Percentiles rank a stretch among this genome's conserved stretches.
Conservation (phyloP, 2,329 filamentous ascomycete species). For the Alternaria longipes region DNA sequence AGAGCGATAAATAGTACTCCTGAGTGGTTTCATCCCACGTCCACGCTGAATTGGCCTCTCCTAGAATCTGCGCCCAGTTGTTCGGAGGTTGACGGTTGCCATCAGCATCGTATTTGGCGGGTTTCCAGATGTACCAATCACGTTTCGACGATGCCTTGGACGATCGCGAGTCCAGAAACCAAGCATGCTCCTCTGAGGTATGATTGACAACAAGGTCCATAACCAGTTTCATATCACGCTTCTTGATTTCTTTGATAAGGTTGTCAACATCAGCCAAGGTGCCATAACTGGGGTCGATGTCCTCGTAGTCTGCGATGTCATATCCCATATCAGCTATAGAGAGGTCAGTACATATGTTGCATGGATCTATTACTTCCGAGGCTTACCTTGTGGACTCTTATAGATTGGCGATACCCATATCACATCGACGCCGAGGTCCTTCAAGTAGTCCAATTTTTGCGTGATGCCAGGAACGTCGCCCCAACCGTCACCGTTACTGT, state of each 20-base stretch:
- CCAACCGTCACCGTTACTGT: slow-evolving; percentile 64
- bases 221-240: slow-evolving; percentile 50
- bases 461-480: slow-evolving; percentile 68
- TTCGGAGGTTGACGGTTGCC: slow-evolving; percentile 75
- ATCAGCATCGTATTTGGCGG: slow-evolving; percentile 57
- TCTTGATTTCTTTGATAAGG: slow-evolving; percentile 49
- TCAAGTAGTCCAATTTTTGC: slow-evolving; percentile 64
- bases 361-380: not conserved
- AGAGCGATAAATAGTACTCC: slow-evolving; percentile 82
- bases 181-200: slow-evolving; percentile 58
- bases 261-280: slow-evolving; percentile 52
- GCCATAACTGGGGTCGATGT: slow-evolving; percentile 52
- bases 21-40: slow-evolving; percentile 74
- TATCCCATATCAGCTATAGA: slow-evolving; percentile 51
- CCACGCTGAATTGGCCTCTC: slow-evolving; percentile 67
- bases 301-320: slow-evolving; percentile 54
- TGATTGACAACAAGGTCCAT: slow-evolving; percentile 56
- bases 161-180: slow-evolving; percentile 66
- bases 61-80: slow-evolving; percentile 73
- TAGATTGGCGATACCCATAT: slow-evolving; percentile 55
- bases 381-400: slow-evolving; percentile 52
- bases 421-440: slow-evolving; percentile 56
- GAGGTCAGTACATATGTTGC: not conserved
- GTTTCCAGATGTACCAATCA: slow-evolving; percentile 66
- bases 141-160: slow-evolving; percentile 58